phyloP scores from a whole-genome alignment of 2,329 filamentous ascomycete species.

The Aspergillus neoniger region DNA sequence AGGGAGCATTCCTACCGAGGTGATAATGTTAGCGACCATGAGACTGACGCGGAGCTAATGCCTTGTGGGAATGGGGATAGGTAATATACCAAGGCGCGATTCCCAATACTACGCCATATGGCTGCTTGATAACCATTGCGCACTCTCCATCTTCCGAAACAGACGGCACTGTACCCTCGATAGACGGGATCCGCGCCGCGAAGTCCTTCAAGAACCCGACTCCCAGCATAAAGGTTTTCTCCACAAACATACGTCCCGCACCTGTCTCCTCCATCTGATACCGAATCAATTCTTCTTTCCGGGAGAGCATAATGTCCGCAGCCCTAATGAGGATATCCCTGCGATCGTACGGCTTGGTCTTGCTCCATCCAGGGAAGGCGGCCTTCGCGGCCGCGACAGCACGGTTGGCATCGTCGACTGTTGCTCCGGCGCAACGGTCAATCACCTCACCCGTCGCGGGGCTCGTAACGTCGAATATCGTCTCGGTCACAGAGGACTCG shows the following conservation, averaged over 20 bases:
- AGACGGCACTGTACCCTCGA: slow-evolving; percentile 53
- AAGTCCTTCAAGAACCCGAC: slow-evolving; percentile 51
- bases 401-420: slow-evolving; percentile 56
- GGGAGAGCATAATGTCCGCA: slow-evolving; percentile 50
- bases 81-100: slow-evolving; percentile 74
- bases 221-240: slow-evolving; percentile 38
- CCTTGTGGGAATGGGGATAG: background rate
- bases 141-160: slow-evolving; percentile 53
- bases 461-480: slow-evolving; percentile 54
- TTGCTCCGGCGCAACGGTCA: slow-evolving; percentile 59
- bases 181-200: slow-evolving; percentile 51
- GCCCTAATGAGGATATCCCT: slow-evolving; percentile 63
- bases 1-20: slow-evolving; percentile 54
- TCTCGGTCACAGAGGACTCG: slow-evolving; percentile 42
- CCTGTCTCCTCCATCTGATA: slow-evolving; percentile 65
- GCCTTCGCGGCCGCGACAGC: slow-evolving; percentile 63
- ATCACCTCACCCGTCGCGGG: slow-evolving; percentile 57
- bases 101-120: slow-evolving; percentile 74
- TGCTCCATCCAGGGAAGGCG: slow-evolving; percentile 70
- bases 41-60: background rate
- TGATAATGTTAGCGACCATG: background rate
- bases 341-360: slow-evolving; percentile 60
- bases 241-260: slow-evolving; percentile 40
- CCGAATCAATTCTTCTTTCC: slow-evolving; percentile 60
- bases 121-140: slow-evolving; percentile 71